A percentile compares a stretch with the other conserved stretches of the same genome.
phyloP scores from a whole-genome alignment of 306 rosid species.

The Prunus kanzakura region DNA sequence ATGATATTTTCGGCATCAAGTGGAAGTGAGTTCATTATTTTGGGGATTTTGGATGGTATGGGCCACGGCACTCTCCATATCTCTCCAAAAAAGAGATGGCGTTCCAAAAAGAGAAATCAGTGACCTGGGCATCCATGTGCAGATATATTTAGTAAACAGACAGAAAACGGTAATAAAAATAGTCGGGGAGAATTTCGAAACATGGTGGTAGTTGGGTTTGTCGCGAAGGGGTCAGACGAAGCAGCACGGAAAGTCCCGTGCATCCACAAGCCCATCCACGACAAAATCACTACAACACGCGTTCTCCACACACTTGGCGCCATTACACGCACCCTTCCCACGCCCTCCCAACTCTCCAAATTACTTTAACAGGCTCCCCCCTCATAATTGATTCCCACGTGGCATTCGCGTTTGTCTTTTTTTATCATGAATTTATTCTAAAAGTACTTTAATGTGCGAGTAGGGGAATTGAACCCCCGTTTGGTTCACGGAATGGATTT shows the following conservation, averaged over 20 bases:
- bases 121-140: not conserved
- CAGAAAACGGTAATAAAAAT: not conserved
- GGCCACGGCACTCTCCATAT: not conserved
- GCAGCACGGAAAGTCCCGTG: too few relatives aligned
- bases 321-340: constrained; percentile 4
- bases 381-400: too few relatives aligned
- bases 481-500: too few relatives aligned
- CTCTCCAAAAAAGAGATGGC: not conserved
- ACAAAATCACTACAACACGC: not conserved
- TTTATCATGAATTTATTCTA: too few relatives aligned
- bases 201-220: not conserved
- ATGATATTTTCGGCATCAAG: not conserved
- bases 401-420: too few relatives aligned
- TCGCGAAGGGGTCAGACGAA: not conserved
- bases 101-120: not conserved
- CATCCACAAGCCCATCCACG: too few relatives aligned
- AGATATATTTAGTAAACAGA: too few relatives aligned
- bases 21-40: too few relatives aligned
- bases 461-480: too few relatives aligned
- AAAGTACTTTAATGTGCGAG: too few relatives aligned
- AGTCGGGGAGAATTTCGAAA: not conserved
- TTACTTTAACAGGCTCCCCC: not conserved
- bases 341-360: not conserved
- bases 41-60: too few relatives aligned
- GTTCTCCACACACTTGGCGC: constrained; percentile 24